Base-by-base conservation (phyloP, 2,329 filamentous ascomycete genomes). In the Hypoxylon sp. region DNA sequence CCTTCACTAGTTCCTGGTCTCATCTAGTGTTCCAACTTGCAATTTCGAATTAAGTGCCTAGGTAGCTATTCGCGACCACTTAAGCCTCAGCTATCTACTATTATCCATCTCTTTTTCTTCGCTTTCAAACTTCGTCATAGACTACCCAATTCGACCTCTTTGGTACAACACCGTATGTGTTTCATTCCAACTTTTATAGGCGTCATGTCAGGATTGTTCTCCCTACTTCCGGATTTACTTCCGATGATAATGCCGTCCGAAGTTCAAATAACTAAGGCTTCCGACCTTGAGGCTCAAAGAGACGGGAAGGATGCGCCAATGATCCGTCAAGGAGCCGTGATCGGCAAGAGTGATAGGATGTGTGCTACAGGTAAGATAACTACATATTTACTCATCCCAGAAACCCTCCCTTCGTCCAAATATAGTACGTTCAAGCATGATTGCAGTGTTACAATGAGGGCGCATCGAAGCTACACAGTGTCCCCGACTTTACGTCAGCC, bases 341-440 rank as follows among this genome's bases (percentile, higher is more conserved):
- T 90, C 49, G 84, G 87, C 74, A 85, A 88, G 76, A 89, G 86
- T 59, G 86, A 90, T 65, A 86, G 86, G 66, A 85, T 93, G 79
- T 92, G 90, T 75, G 89, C 89, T 30, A 88, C 88, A 49, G 85
- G 90, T 87, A 79, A 81, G 86, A 74, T 56, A 58, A 25, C 52
- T 25, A 43, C 38, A 17, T 41, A 55, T 49, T 34, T 46, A 51
- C 17, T 36, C 49, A 63, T 19, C 52, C 36, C 43, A 17, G 56
- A 43, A 64, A 48, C 25, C 45, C 21, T 25, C 5, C 25, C 30
- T 17, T 49, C 56, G 9, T 51, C 17, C 45, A 61, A 57, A 60
- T 48, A 21, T 11, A 17, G 23, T 62, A 52, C 25, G 32, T 55
- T 30, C 32, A 32, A 41, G 34, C 36, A 53, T 23, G 36, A 32